phyloP scores from a whole-genome alignment of 1,284 basidiomycete genomes.

The Moesziomyces antarcticus region DNA sequence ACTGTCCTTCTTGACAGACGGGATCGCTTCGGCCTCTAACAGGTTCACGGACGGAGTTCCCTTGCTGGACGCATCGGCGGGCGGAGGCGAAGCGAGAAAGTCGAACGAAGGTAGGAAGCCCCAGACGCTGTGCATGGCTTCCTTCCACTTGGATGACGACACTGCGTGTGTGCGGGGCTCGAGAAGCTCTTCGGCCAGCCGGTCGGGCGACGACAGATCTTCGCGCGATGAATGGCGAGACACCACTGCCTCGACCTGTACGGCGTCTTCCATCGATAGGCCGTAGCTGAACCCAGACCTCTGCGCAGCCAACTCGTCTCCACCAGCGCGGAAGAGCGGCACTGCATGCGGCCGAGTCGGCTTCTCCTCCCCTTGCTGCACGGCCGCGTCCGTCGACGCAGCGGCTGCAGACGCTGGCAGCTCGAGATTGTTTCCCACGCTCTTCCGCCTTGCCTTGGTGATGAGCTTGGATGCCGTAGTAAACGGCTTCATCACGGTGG shows the following conservation, averaged over 20 bases:
- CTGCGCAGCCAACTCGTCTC: constrained; percentile 26
- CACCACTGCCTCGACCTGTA: constrained; percentile 33
- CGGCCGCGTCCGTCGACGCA: neutral
- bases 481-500: constrained; percentile 33
- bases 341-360: constrained; percentile 14
- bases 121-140: constrained; percentile 37
- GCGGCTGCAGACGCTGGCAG: neutral
- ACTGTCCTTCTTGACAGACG: constrained; percentile 38
- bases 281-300: constrained; percentile 42
- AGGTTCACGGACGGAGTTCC: constrained; percentile 9
- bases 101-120: constrained; percentile 38
- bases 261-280: constrained; percentile 35
- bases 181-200: constrained; percentile 5
- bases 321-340: constrained; percentile 11
- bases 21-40: constrained; percentile 49
- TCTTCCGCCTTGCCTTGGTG: constrained; percentile 27
- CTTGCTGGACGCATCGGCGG: neutral
- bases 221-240: constrained; percentile 28
- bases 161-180: constrained; percentile 6
- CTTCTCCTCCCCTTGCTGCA: neutral
- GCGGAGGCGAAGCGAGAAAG: constrained; percentile 11
- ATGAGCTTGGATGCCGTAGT: constrained; percentile 23
- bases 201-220: constrained; percentile 10
- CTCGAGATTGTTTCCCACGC: constrained; percentile 1
- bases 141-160: constrained; percentile 15